Conservation (phyloP, 2,329 filamentous ascomycete species). For the Thielaviopsis populi region DNA sequence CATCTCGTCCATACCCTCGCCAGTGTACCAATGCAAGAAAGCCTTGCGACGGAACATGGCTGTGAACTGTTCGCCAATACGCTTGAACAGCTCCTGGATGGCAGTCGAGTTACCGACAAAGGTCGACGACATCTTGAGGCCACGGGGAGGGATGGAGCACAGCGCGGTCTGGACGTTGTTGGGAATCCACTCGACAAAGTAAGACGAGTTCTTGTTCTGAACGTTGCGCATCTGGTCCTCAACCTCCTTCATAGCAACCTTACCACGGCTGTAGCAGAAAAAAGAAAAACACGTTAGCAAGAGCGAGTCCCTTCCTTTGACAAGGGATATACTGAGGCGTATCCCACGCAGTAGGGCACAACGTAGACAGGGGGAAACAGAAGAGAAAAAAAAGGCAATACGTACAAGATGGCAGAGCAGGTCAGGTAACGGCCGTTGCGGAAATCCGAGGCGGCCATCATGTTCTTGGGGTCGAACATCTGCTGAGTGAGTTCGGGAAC, state of each 20-base stretch:
- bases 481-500: conserved; percentile 98
- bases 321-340: not conserved
- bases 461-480: conserved; percentile 99
- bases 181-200: conserved; percentile 99
- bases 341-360: not conserved
- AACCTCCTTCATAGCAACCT: conserved; percentile 99
- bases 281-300: conserved; percentile 7
- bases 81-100: conserved; percentile 99
- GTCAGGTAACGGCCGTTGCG: conserved; percentile 98
- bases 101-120: conserved; percentile 99
- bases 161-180: conserved; percentile 99
- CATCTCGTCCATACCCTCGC: conserved; percentile 99
- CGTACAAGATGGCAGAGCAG: conserved; percentile 94
- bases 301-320: too few relatives aligned
- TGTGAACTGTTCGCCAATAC: conserved; percentile 97
- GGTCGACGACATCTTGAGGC: conserved; percentile 97
- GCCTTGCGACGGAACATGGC: conserved; percentile 99
- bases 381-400: conserved; percentile 21
- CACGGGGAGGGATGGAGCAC: conserved; percentile 94
- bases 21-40: conserved; percentile 99
- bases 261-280: conserved; percentile 56
- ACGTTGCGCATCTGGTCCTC: conserved; percentile 99
- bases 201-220: conserved; percentile 98
- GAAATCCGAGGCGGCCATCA: conserved; percentile 99
- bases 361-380: too few relatives aligned